Evolutionary conservation across 1,284 basidiomycete species (phyloP), one percentile per base, ranked within the genome.

Genomic region (Ustilago cynodontis): DNA sequence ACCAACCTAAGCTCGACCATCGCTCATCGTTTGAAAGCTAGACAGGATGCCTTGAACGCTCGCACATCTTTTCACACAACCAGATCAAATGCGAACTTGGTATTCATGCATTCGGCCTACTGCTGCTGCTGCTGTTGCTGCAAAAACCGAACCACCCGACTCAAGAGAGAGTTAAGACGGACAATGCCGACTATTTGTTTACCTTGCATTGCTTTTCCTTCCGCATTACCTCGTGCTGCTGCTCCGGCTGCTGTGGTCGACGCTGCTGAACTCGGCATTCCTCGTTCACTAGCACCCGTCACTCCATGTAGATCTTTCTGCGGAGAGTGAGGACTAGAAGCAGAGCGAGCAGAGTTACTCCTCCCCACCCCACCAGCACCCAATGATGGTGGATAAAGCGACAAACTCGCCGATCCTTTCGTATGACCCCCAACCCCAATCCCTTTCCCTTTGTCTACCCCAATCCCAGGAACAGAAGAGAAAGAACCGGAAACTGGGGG

Each of bases 161-260:
- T 57, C 10, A 81, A 64, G 8, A 81, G 51, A 26, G 68, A 72
- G 45, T 81, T 81, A 28, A 79, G 65, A 1, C 66, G 20, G 20
- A 60, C 64, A 11, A 77, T 51, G 16, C 45, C 66, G 33, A 81
- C 65, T 24, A 79, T 61, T 13, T 65, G 63, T 0, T 37, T 52
- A 8, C 79, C 79, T 16, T n/a, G 49, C 20, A 66, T 20, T 2
- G 33, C 16, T 29, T 59, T 77, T 0, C 35, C 49, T 9, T 24
- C 47, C 1, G 3, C 37, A 33, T 50, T 26, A 10, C 55, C 1
- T 29, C 13, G 50, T 41, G 13, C 54, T n/a, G 7, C 56, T 33
- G 10, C 50, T 9, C 39, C 11, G 37, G 20, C 11, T 22, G 9
- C 37, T 22, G 7, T 10, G 28, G 16, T 22, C 28, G 18, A 20